A percentile compares a stretch with the other conserved stretches of the same genome.
Conservation (phyloP, 1,139 yeast species). For the Geotrichum phurueaensis region DNA sequence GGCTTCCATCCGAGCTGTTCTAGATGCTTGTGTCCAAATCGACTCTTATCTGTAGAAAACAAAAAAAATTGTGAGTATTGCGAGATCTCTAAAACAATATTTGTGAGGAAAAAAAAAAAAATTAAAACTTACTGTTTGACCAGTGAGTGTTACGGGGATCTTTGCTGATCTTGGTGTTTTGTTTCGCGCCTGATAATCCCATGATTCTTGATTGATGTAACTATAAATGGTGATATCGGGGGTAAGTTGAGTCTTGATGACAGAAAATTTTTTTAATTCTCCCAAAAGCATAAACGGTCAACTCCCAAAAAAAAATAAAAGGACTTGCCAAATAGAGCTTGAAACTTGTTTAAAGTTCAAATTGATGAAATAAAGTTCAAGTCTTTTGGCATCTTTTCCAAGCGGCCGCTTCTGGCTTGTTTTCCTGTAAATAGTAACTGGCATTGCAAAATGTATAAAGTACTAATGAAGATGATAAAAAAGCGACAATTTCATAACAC, state of each 20-base stretch:
- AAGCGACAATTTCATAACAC: too few relatives aligned
- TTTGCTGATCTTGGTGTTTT: constrained; percentile 77
- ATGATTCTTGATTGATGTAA: constrained; percentile 29
- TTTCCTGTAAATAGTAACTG: too few relatives aligned
- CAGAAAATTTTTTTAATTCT: neutral
- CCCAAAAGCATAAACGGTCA: neutral
- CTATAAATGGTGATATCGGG: neutral
- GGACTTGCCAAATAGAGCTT: neutral
- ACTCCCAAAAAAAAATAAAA: neutral
- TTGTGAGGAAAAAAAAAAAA: neutral
- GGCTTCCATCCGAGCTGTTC: constrained; percentile 86
- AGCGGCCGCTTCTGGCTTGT: too few relatives aligned
- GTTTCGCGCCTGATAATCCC: constrained; percentile 88
- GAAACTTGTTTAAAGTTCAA: neutral
- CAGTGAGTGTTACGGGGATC: constrained; percentile 95
- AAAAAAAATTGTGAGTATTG: neutral
- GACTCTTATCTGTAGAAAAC: constrained; percentile 43
- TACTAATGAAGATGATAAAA: too few relatives aligned
- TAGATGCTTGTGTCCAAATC: constrained; percentile 86
- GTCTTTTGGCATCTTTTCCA: too few relatives aligned
- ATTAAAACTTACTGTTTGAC: constrained; percentile 54
- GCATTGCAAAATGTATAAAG: too few relatives aligned
- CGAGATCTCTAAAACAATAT: neutral
- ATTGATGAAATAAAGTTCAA: too few relatives aligned
- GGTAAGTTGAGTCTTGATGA: neutral